Conservation (phyloP, 192 early-diverging fungal species). For the Coemansia sp. region DNA sequence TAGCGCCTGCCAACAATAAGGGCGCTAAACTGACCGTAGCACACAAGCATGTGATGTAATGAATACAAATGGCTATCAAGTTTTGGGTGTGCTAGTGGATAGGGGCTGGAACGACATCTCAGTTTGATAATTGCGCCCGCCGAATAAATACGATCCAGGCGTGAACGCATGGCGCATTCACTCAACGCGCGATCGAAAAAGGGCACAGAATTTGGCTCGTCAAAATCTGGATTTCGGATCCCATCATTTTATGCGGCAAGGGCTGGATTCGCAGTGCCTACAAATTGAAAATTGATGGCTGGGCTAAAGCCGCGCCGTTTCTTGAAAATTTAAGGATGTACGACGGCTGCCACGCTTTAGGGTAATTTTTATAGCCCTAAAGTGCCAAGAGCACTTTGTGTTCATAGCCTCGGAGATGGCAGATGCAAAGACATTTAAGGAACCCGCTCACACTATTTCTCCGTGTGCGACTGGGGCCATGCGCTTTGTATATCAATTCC, state of each 20-base stretch:
- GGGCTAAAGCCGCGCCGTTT: conserved; percentile 5
- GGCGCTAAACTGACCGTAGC: conserved; percentile 25
- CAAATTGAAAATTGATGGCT: neutral
- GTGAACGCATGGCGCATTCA: neutral
- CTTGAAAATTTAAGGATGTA: conserved; percentile 17
- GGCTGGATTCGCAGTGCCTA: neutral
- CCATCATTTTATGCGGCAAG: neutral
- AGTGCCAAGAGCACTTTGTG: conserved; percentile 34
- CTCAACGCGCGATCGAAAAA: neutral
- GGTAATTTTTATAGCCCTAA: conserved; percentile 18
- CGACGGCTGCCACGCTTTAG: conserved; percentile 52
- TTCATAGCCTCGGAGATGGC: conserved; percentile 46
- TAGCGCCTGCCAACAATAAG: conserved; percentile 38
- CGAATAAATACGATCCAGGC: neutral
- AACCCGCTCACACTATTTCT: conserved; percentile 23
- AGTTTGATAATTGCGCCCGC: neutral
- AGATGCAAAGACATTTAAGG: conserved; percentile 34
- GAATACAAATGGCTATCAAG: neutral
- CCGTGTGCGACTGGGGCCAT: conserved; percentile 34
- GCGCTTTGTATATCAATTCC: conserved; percentile 28
- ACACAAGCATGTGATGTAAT: neutral
- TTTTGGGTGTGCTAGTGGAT: neutral
- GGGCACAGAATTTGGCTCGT: neutral
- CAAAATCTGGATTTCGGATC: neutral
- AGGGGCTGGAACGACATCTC: neutral